Evolutionary conservation across 108 stramenopile genomes (phyloP).

Genomic region (Nitzschia palea): DNA sequence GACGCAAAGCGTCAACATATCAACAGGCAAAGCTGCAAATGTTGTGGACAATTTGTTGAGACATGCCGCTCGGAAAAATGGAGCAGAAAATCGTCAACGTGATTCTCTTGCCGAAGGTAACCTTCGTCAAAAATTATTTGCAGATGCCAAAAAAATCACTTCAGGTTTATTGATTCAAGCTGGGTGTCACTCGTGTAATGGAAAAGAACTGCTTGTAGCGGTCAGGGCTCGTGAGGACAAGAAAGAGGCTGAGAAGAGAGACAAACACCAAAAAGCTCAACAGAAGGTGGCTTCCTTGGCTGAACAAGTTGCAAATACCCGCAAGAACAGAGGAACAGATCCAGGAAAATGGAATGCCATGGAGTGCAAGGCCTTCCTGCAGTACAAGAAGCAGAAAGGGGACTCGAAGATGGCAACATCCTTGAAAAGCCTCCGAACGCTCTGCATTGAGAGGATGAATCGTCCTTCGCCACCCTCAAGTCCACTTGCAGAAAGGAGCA

Average conservation of each 20-base stretch:
- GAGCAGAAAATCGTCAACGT: not conserved
- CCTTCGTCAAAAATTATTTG: not conserved
- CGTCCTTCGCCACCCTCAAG: not conserved
- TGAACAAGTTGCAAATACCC: not conserved
- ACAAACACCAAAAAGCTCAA: not conserved
- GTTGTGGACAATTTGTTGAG: not conserved
- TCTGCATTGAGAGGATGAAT: not conserved
- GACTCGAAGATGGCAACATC: not conserved
- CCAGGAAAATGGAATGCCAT: not conserved
- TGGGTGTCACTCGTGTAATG: not conserved
- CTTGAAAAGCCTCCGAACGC: not conserved
- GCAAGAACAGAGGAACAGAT: not conserved
- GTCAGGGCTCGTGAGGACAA: not conserved
- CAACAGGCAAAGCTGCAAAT: not conserved
- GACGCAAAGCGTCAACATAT: not conserved
- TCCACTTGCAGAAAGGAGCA: too few relatives aligned
- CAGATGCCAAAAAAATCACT: not conserved
- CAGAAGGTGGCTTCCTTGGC: not conserved
- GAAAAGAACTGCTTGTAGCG: not conserved
- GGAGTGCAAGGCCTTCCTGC: not conserved
- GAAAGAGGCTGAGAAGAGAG: not conserved
- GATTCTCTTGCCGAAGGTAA: not conserved
- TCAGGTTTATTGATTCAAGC: not conserved
- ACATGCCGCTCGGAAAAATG: not conserved
- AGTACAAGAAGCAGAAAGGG: not conserved